Base-by-base conservation (phyloP, 2,329 filamentous ascomycete genomes). In the Xenosphaeropsis pyriputrescens region DNA sequence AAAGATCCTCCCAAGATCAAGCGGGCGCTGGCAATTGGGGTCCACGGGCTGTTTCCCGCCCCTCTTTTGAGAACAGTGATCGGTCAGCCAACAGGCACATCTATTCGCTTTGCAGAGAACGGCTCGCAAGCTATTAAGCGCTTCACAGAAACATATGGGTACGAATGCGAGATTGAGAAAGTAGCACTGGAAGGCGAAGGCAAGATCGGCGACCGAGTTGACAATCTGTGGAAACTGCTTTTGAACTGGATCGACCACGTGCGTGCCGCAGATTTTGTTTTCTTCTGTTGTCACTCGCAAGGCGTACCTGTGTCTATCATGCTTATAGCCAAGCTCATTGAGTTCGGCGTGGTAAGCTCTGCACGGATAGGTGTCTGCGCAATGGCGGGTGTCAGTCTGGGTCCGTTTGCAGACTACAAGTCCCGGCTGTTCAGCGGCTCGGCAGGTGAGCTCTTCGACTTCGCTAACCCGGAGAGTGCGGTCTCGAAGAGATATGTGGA, bases 181-280 rank as follows among this genome's bases (percentile, higher is more conserved):
- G 83, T 96, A 12, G 85, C 89, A 1, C 68, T 98, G 1, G 91
- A 98, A 60, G 89, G 89, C 16, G 91, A 98, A 59, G 91, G 91
- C 17, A 85, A 84, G 55, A 91, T 98, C 34, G 72, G 72, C 2
- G 88, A 96, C 44, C 73, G 91, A 6, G 85, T 96, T 1, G 83
- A 93, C 43, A 83, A 93, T 30, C 63, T 98, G 6, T 98, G 91
- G 91, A 93, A 89, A 57, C 67, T 96, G 8, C 67, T 98, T 39
- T 67, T 95, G 18, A 95, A 95, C 56, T 94, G 86, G 85, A 84
- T 95, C 45, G 85, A 94, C 29, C 79, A 89, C 45, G 81, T 98
- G 22, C 77, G 84, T 37, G 72, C 72, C 38, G 88, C 91, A 0
- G 91, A 98, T 57, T 79, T 96, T 43, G 79, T 98, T 32, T 59